Evolutionary conservation across 139 green algal genomes (phyloP), one percentile per base, ranked within the genome.

Genomic region (Chlamydomonas applanata): DNA sequence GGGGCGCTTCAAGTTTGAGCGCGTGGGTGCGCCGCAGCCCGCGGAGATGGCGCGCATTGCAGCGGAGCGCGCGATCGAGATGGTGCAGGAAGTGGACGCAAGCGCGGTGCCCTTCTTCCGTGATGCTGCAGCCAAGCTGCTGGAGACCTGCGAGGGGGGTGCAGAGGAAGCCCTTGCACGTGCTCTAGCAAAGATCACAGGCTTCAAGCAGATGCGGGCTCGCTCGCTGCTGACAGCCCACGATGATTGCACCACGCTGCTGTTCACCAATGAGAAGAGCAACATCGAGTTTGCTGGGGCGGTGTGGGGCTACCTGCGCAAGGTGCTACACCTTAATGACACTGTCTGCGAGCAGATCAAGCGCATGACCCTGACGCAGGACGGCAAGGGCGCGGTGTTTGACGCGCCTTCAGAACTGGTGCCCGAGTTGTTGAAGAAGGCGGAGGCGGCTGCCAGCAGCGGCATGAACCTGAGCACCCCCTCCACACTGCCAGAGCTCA

Each of bases 121-220:
- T 36, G 80, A 78, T 9, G 86, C 91, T 7, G 92, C 91, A 0
- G 13, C 67, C 27, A 63, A 84, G 73, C 72, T 95, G 35, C 74
- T 95, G 35, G 79, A 91, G 46, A 19, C 40, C 11, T 49, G 40
- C 11, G 69, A 57, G 3, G 24, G 71, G 3, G 70, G 52, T 54
- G 74, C 91, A 0, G 83, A 91, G 46, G 90, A 91, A 30, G 89
- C 90, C 0, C 76, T 98, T 27, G 92, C 94, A n/a, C 71, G 85
- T 33, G 94, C 94, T 1, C 86, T 98, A 44, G 94, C 94, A 30
- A 92, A 93, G 76, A 93, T 98, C 66, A 91, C 94, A 1, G 94
- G 94, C 4, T 86, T 92, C 83, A 91, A 81, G 70, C 78, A 85
- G 71, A 76, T 96, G 75, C 83, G 88, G 75, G 73, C 80, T 1